These are phyloP conservation scores for Francoa sonchifolia DNA, from an alignment of 441 rosid species.

Conservation along the genomic window DNA sequence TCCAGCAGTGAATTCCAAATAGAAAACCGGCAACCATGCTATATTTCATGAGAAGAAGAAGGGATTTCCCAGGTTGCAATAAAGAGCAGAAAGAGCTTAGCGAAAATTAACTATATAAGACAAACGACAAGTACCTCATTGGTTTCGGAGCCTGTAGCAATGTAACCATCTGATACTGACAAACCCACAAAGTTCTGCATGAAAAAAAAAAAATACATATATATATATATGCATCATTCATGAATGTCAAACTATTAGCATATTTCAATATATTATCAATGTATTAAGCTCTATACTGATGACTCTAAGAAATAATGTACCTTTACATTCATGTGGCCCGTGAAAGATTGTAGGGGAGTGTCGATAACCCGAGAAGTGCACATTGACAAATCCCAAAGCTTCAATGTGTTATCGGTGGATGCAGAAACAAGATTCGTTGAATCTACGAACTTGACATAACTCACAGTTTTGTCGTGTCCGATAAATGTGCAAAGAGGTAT, in stretches of 20 bases:
- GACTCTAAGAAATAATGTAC: slow-evolving; percentile 29
- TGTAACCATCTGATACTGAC: slow-evolving; percentile 87
- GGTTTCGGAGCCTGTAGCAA: slow-evolving; percentile 98
- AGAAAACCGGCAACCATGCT: too few relatives aligned
- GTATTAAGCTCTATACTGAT: too few relatives aligned
- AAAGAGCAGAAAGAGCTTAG: too few relatives aligned
- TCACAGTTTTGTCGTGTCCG: slow-evolving; percentile 88
- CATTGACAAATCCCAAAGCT: slow-evolving; percentile 91
- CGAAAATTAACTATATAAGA: too few relatives aligned
- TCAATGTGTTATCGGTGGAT: slow-evolving; percentile 83
- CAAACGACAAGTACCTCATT: slow-evolving; percentile 55
- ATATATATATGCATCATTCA: slow-evolving; percentile 1
- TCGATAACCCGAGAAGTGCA: slow-evolving; percentile 58
- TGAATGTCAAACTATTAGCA: neutral
- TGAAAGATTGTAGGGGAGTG: slow-evolving; percentile 67
- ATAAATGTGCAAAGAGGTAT: slow-evolving; percentile 69
- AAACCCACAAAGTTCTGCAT: slow-evolving; percentile 91
- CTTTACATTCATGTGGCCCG: slow-evolving; percentile 83
- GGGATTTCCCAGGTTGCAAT: too few relatives aligned
- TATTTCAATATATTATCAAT: too few relatives aligned
- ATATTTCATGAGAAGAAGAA: too few relatives aligned
- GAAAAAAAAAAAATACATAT: too few relatives aligned
- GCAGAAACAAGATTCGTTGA: slow-evolving; percentile 65
- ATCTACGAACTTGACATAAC: slow-evolving; percentile 82
- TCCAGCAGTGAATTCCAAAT: too few relatives aligned